Evolutionary conservation across 129 eudicot genomes (phyloP), one percentile per base, ranked within the genome.

Genomic region (Chrysanthemum seticuspe): DNA sequence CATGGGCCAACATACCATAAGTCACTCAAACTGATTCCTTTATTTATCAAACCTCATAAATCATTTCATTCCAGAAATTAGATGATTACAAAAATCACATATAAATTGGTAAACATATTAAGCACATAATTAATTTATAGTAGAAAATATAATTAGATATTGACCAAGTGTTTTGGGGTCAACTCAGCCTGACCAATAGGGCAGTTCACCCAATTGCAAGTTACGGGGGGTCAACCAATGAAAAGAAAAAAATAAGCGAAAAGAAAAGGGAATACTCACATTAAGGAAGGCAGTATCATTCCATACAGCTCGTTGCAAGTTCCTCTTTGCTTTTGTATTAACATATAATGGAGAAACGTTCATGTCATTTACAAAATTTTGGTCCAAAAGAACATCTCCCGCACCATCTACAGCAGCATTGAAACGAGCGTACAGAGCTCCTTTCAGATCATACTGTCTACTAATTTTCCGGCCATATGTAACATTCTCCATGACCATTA

Each of bases 401-500:
- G 88, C 27, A 10, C 91, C 87, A 78, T 83, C 89, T 60, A 80
- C 89, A 71, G 92, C 80, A 27, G 86, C 52, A 71, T 59, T 89
- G 72, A 82, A 83, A 50, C 97, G 90, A 47, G 95, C 81, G 61
- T 87, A 89, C 74, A 93, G 54, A 67, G 98, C 97, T 11, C 98
- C 98, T 78, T 93, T 93, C 19, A 93, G 89, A 84, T 89, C 98
- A 60, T 93, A 93, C 36, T 90, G 96, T 52, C 89, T 74, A 19
- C 70, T 57, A 16, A 88, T 67, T 56, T 78, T 86, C 65, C 98
- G 78, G 53, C 89, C 82, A 78, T 87, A 94, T 13, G 87, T 90
- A 58, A 94, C 87, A 80, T 94, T 94, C 83, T 94, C 98, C 97
- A 87, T 88, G 73, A 94, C 96, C 90, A 94, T 80, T 27, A 94